These are phyloP conservation scores for Datisca glomerata DNA, from an alignment of 306 rosid species.

Conservation along the genomic window DNA sequence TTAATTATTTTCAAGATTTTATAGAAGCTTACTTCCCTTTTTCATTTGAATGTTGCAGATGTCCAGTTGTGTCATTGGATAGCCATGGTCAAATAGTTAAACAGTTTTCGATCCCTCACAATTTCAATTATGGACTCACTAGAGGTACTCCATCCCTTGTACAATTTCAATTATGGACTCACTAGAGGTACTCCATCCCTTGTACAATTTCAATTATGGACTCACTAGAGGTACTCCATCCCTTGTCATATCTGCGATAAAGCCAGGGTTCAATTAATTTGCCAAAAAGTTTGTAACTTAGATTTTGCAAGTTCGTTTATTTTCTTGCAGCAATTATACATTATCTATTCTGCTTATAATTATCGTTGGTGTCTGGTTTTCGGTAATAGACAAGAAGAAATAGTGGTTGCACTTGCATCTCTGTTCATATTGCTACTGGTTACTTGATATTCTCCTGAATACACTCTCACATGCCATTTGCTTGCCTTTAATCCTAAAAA, in stretches of 20 bases:
- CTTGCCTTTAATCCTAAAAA: too few species aligned
- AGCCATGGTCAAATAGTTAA: conserved; percentile 16
- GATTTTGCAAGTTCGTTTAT: not conserved
- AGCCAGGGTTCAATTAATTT: not conserved
- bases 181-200: conserved; percentile 24
- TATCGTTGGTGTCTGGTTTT: too few species aligned
- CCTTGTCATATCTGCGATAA: not conserved
- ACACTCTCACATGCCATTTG: too few species aligned
- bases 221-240: conserved; percentile 21
- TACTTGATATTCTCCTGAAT: too few species aligned
- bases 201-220: conserved; percentile 25
- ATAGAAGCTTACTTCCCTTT: too few species aligned
- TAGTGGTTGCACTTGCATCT: too few species aligned
- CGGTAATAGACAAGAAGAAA: too few species aligned
- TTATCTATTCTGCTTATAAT: too few species aligned
- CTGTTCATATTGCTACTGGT: too few species aligned
- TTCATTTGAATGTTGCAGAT: conserved; percentile 23
- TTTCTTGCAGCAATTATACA: too few species aligned
- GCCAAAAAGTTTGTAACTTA: not conserved
- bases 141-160: conserved; percentile 26
- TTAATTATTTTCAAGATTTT: too few species aligned
- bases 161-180: conserved; percentile 23
- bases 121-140: conserved; percentile 17
- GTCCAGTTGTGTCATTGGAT: conserved; percentile 34
- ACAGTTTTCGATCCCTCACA: conserved; percentile 27